Evolutionary conservation across 768 basidiomycete genomes (phyloP).

Genomic region (Boletus barrowsii): DNA sequence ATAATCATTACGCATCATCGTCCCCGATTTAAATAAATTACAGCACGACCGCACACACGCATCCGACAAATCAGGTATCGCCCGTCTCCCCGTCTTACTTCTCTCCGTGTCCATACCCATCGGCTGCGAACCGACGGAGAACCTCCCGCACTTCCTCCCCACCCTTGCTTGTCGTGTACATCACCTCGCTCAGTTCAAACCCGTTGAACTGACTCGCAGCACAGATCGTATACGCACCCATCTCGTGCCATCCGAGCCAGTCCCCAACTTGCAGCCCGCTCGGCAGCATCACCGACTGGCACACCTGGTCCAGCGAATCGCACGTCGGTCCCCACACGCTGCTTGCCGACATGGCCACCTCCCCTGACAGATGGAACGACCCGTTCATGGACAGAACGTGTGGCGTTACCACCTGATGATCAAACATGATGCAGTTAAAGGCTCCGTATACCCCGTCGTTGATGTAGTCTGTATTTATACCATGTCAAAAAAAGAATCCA

Average conservation of each 20-base stretch:
- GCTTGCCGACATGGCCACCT: conserved; percentile 47
- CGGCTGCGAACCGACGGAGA: conserved; percentile 48
- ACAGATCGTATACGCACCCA: conserved; percentile 99
- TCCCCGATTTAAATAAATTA: conserved; percentile 15
- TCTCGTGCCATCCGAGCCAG: conserved; percentile 96
- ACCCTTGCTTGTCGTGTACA: conserved; percentile 69
- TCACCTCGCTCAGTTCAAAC: conserved; percentile 74
- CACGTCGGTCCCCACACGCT: conserved; percentile 99
- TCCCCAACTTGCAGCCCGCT: conserved; percentile 81
- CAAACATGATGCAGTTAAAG: conserved; percentile 96
- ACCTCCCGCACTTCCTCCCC: conserved; percentile 51
- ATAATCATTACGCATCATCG: conserved; percentile 13
- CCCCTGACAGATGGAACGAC: conserved; percentile 46
- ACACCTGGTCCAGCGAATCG: conserved; percentile 95
- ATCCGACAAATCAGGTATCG: background rate
- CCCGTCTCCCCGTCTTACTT: background rate
- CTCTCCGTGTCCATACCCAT: conserved; percentile 37
- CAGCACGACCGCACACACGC: conserved; percentile 3
- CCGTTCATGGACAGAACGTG: conserved; percentile 69
- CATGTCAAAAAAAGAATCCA: background rate
- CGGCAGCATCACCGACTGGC: conserved; percentile 59
- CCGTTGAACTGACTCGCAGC: conserved; percentile 97
- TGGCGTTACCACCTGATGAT: conserved; percentile 91
- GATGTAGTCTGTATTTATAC: conserved; percentile 76
- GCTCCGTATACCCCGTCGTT: conserved; percentile 99